Evolutionary conservation across 768 basidiomycete genomes (phyloP).

Genomic region (Asterophora parasitica): DNA sequence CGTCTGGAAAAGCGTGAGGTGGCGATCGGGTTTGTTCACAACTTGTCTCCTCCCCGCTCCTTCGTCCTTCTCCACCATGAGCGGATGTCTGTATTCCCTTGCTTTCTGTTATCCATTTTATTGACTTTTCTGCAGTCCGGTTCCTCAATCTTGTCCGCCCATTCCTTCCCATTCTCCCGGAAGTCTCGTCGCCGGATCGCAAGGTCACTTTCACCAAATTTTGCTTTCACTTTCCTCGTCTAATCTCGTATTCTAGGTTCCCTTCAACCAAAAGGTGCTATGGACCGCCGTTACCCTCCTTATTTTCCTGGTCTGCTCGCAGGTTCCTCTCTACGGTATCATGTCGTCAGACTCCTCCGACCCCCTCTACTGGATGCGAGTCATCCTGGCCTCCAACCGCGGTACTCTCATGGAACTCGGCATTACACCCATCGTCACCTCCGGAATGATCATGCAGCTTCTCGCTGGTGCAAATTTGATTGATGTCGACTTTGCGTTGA

Average conservation of each 20-base stretch:
- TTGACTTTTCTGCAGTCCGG: slow-evolving; percentile 57
- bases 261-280: slow-evolving; percentile 97
- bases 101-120: neutral
- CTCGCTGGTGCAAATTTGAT: slow-evolving; percentile 96
- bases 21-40: slow-evolving; percentile 16
- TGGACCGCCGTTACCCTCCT: slow-evolving; percentile 99
- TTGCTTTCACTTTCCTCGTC: neutral
- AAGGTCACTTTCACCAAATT: slow-evolving; percentile 54
- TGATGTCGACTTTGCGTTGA: slow-evolving; percentile 94
- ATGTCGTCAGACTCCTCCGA: slow-evolving; percentile 99
- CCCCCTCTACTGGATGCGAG: slow-evolving; percentile 99
- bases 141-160: slow-evolving; percentile 98
- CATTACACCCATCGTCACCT: slow-evolving; percentile 95
- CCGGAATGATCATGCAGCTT: slow-evolving; percentile 99
- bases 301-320: slow-evolving; percentile 99
- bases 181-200: slow-evolving; percentile 96
- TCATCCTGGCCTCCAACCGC: slow-evolving; percentile 96
- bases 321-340: slow-evolving; percentile 98
- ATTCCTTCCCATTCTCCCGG: slow-evolving; percentile 93
- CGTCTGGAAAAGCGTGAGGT: slow-evolving; percentile 35
- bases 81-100: slow-evolving; percentile 59
- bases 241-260: slow-evolving; percentile 53
- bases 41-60: slow-evolving; percentile 20
- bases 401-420: slow-evolving; percentile 99
- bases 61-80: slow-evolving; percentile 50